Conservation (phyloP, 139 green algal species). For the Coelastrella sp. region DNA sequence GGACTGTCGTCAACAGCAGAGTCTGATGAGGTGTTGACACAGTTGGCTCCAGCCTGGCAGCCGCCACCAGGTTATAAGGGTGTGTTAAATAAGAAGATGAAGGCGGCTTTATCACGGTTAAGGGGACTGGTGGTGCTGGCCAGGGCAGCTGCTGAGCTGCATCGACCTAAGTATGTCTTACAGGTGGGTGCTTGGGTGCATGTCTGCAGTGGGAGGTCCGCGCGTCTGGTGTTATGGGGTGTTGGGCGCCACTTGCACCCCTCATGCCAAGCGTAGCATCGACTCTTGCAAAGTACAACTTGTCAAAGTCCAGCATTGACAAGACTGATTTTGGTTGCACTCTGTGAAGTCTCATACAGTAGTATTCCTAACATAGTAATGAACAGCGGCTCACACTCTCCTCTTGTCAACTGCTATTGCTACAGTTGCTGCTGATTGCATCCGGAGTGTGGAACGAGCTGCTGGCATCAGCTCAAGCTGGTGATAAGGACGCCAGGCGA, state of each 20-base stretch:
- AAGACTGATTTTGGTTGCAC: too few relatives aligned
- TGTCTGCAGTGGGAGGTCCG: neutral
- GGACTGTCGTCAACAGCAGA: too few relatives aligned
- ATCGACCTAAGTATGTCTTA: neutral
- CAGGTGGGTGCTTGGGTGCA: neutral
- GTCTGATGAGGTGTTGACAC: neutral
- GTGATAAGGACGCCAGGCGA: neutral
- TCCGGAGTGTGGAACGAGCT: neutral
- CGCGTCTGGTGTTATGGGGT: neutral
- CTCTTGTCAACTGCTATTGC: neutral
- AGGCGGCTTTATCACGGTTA: slow-evolving; percentile 5
- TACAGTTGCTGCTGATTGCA: slow-evolving; percentile 38
- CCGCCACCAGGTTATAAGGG: neutral
- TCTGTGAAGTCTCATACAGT: too few relatives aligned
- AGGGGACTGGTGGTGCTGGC: slow-evolving; percentile 22
- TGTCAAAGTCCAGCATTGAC: too few relatives aligned
- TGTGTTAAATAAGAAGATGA: neutral
- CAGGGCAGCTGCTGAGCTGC: neutral
- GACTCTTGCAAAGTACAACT: too few relatives aligned
- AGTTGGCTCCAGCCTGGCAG: neutral
- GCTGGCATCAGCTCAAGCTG: neutral
- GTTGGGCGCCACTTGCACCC: neutral
- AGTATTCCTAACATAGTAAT: too few relatives aligned
- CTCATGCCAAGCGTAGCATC: too few relatives aligned
- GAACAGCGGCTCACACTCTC: neutral